Evolutionary conservation across 1,139 yeast genomes (phyloP).

Genomic region (Magnusiomyces magnusii): DNA sequence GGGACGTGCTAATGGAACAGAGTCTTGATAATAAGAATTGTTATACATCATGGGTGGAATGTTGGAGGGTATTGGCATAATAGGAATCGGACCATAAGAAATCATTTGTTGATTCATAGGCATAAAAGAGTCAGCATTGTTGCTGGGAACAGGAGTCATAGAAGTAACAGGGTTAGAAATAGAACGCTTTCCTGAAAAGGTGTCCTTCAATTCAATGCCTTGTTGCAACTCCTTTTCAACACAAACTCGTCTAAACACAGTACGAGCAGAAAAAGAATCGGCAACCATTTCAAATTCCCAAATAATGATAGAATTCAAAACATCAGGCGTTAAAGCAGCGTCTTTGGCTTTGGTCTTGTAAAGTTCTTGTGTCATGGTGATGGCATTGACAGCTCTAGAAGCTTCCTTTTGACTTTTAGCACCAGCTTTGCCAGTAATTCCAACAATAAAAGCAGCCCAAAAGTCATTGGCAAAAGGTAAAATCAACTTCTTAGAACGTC

Average conservation of each 20-base stretch:
- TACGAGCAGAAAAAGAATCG: constrained; percentile 33
- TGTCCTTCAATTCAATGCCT: not conserved
- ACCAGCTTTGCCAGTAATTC: constrained; percentile 25
- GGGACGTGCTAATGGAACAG: constrained; percentile 9
- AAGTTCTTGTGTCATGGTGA: constrained; percentile 33
- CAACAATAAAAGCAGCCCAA: constrained; percentile 35
- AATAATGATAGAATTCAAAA: constrained; percentile 26
- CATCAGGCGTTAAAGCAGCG: constrained; percentile 4
- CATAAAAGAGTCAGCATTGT: not conserved
- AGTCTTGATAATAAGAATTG: constrained; percentile 4
- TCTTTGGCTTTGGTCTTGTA: constrained; percentile 19
- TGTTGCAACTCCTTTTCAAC: constrained; percentile 5
- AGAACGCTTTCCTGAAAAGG: not conserved
- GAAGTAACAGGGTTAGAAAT: not conserved
- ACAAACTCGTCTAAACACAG: constrained; percentile 27
- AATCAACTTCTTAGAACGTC: constrained; percentile 29
- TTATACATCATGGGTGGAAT: constrained; percentile 5
- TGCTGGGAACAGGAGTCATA: not conserved
- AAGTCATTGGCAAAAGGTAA: constrained; percentile 36
- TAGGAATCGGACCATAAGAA: not conserved
- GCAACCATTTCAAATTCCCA: constrained; percentile 34
- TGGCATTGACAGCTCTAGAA: constrained; percentile 29
- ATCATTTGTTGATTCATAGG: not conserved
- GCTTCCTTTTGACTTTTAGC: constrained; percentile 28
- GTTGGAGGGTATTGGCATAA: not conserved